Evolutionary conservation across 2,329 filamentous ascomycete species (phyloP), one percentile per base, ranked within the genome.

Genomic region (Didymella exigua): DNA sequence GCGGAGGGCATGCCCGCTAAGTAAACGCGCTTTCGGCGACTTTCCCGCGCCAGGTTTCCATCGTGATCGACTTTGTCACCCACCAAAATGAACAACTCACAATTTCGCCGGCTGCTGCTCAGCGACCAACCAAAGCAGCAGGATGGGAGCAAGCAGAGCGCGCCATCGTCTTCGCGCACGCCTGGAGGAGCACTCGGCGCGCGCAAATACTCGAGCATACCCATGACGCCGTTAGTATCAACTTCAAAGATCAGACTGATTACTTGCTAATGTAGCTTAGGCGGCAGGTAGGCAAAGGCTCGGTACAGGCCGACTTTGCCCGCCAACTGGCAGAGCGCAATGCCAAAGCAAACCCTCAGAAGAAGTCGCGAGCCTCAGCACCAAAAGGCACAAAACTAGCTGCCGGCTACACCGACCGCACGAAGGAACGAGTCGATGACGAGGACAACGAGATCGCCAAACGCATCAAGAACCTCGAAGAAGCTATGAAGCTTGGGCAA

Each of bases 301-400:
- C 75, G 7, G 72, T 78, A 33, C 82, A 84, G 47, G 78, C 84
- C 49, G 88, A 95, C 51, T 97, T 97, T 74, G 89, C 90, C 19
- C 89, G 87, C 63, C 93, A 97, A 74, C 82, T 96, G 27, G 88
- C 90, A 31, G 91, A 96, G 66, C 84, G 87, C 58, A 86, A 83
- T 56, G 79, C 81, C 37, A 71, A 74, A 63, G 84, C 69, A 78
- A 83, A 74, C 63, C 78, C 62, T 53, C 75, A 83, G 7, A 96
- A 91, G 77, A 91, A 88, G 70, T 89, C 91, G 78, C 89, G 86
- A 59, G 88, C 91, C 0, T 87, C 87, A 2, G 89, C 86, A 2
- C 95, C 93, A 0, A 96, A 92, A 73, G 95, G 95, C 36, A 86
- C 86, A 49, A 91, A 87, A 72, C 80, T 96, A 21, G 89, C 88